Evolutionary conservation across 2,329 filamentous ascomycete species (phyloP).

Genomic region (Chrysoporthe deuterocubensis): DNA sequence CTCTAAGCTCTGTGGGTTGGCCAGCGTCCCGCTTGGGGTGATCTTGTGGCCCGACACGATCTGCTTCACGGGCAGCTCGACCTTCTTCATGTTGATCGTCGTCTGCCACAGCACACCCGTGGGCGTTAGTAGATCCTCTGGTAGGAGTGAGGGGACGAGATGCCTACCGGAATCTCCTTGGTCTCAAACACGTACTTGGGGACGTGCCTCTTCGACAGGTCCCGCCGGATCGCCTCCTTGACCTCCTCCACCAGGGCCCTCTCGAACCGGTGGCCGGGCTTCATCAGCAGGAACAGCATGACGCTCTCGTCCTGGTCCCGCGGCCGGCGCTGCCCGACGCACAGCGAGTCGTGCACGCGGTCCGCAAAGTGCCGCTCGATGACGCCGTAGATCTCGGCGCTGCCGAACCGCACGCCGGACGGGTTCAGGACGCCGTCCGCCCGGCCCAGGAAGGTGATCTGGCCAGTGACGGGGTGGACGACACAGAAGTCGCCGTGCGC

Average conservation of each 20-base stretch:
- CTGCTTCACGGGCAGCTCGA: slow-evolving; percentile 82
- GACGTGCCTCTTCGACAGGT: slow-evolving; percentile 74
- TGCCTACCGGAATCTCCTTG: slow-evolving; percentile 75
- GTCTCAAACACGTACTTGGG: slow-evolving; percentile 81
- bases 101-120: slow-evolving; percentile 52
- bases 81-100: slow-evolving; percentile 84
- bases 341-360: slow-evolving; percentile 72
- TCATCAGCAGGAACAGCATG: slow-evolving; percentile 60
- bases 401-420: slow-evolving; percentile 77
- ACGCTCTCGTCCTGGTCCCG: slow-evolving; percentile 58
- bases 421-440: slow-evolving; percentile 83
- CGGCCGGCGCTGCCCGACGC: slow-evolving; percentile 75
- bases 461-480: slow-evolving; percentile 68
- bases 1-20: slow-evolving; percentile 76
- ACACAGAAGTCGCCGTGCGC: slow-evolving; percentile 72
- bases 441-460: slow-evolving; percentile 69
- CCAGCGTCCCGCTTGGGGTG: slow-evolving; percentile 75
- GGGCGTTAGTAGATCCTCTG: too few relatives aligned
- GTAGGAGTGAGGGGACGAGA: too few relatives aligned
- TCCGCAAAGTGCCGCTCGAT: slow-evolving; percentile 68
- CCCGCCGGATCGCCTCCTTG: slow-evolving; percentile 66
- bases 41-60: slow-evolving; percentile 77
- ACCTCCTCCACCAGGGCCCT: slow-evolving; percentile 59
- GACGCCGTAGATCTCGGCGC: slow-evolving; percentile 78
- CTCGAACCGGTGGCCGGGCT: slow-evolving; percentile 60